These are phyloP conservation scores for Trichoderma citrinoviride DNA, from an alignment of 2,329 filamentous ascomycete species.

Conservation along the genomic window DNA sequence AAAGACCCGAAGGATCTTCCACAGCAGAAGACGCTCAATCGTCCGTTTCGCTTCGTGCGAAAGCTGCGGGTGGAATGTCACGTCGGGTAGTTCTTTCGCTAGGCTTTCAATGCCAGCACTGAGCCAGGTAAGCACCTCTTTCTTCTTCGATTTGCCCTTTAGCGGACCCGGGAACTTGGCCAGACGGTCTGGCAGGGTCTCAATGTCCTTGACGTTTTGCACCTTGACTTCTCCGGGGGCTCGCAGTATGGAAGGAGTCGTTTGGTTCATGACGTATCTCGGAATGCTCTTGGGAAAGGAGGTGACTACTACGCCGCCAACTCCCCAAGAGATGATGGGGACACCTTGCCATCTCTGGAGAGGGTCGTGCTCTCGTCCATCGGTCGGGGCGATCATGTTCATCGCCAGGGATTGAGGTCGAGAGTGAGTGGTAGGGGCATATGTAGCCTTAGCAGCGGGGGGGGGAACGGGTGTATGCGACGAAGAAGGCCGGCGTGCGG, in stretches of 20 bases:
- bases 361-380: constrained; percentile 69
- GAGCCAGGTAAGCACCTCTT: constrained; percentile 83
- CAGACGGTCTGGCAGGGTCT: constrained; percentile 68
- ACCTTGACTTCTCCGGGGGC: constrained; percentile 79
- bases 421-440: constrained; percentile 40
- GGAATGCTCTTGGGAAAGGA: constrained; percentile 88
- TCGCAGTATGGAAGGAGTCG: constrained; percentile 73
- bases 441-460: constrained; percentile 27
- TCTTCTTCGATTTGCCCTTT: constrained; percentile 90
- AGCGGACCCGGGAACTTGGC: constrained; percentile 87
- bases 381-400: constrained; percentile 60
- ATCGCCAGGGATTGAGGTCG: constrained; percentile 55
- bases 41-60: constrained; percentile 66
- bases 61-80: constrained; percentile 48
- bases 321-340: constrained; percentile 83
- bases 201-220: constrained; percentile 69
- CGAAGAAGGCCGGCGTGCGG: constrained; percentile 54
- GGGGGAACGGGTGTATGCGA: constrained; percentile 47
- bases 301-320: constrained; percentile 77
- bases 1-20: constrained; percentile 79
- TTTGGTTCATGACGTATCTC: constrained; percentile 73
- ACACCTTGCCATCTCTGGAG: constrained; percentile 87
- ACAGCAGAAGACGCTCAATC: constrained; percentile 78
- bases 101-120: constrained; percentile 70
- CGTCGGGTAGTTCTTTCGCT: constrained; percentile 57